phyloP scores from a whole-genome alignment of 306 rosid genomes.

The Cicer judaicum region DNA sequence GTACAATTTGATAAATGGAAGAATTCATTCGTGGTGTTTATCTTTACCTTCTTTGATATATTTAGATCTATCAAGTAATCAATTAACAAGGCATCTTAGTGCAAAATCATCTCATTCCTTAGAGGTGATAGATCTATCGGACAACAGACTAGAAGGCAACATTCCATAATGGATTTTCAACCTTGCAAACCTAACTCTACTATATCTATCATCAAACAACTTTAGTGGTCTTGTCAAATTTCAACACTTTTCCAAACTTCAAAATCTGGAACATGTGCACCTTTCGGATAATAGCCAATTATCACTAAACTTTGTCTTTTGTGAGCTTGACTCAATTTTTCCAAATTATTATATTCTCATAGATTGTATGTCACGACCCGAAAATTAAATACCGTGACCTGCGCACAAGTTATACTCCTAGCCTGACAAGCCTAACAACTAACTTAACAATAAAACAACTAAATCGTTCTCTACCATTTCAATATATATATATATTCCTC shows the following conservation, averaged over 20 bases:
- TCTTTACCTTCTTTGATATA: not conserved
- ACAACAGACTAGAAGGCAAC: not conserved
- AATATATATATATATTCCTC: no score
- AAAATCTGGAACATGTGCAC: not conserved
- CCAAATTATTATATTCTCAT: no score
- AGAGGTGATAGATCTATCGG: not conserved
- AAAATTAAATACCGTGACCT: no score
- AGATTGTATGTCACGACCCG: no score
- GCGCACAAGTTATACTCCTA: no score
- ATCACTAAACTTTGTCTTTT: not conserved
- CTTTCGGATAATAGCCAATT: slow-evolving; percentile 2
- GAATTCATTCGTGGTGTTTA: slow-evolving; percentile 4
- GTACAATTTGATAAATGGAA: slow-evolving; percentile 3
- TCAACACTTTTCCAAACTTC: not conserved
- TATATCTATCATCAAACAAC: slow-evolving; percentile 6
- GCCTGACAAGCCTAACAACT: no score
- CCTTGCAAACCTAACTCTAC: not conserved
- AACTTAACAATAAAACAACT: no score
- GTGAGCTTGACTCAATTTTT: not conserved
- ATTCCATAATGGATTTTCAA: slow-evolving; percentile 6
- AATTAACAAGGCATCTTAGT: not conserved
- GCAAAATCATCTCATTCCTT: slow-evolving; percentile 10
- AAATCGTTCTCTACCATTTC: no score
- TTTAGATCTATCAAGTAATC: not conserved
- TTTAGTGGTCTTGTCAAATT: not conserved